phyloP scores from a whole-genome alignment of 306 rosid species.

The Rosa chinensis region DNA sequence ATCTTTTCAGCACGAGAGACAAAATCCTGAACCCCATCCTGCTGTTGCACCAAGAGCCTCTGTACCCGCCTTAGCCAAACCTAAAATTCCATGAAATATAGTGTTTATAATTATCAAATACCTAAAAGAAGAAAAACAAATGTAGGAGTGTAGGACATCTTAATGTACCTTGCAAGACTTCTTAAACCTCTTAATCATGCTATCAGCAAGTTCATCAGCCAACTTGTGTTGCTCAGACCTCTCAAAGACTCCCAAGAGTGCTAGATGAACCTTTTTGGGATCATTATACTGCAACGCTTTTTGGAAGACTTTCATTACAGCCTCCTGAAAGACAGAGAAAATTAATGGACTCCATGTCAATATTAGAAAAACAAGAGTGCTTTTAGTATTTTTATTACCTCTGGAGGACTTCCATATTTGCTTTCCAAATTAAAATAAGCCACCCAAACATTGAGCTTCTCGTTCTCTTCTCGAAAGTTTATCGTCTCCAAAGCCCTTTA shows the following conservation, averaged over 20 bases:
- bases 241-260: conserved; percentile 83
- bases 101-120: neutral
- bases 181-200: conserved; percentile 87
- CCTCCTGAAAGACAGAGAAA: conserved; percentile 58
- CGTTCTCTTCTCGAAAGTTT: conserved; percentile 82
- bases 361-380: conserved; percentile 1
- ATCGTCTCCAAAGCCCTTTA: conserved; percentile 85
- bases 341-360: conserved; percentile 15
- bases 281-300: conserved; percentile 80
- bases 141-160: neutral
- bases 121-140: neutral
- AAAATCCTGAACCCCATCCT: conserved; percentile 57
- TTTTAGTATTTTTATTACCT: conserved; percentile 43
- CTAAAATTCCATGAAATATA: conserved; percentile 39
- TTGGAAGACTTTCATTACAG: conserved; percentile 69
- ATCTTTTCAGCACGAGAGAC: conserved; percentile 54
- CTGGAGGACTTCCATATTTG: conserved; percentile 78
- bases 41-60: conserved; percentile 51
- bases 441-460: conserved; percentile 90
- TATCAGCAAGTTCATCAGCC: conserved; percentile 70
- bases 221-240: conserved; percentile 72
- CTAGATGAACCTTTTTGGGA: conserved; percentile 72
- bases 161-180: conserved; percentile 81
- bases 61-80: conserved; percentile 83
- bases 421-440: conserved; percentile 91